phyloP scores from a whole-genome alignment of 208 protist genomes.

The Angomonas ambiguus region DNA sequence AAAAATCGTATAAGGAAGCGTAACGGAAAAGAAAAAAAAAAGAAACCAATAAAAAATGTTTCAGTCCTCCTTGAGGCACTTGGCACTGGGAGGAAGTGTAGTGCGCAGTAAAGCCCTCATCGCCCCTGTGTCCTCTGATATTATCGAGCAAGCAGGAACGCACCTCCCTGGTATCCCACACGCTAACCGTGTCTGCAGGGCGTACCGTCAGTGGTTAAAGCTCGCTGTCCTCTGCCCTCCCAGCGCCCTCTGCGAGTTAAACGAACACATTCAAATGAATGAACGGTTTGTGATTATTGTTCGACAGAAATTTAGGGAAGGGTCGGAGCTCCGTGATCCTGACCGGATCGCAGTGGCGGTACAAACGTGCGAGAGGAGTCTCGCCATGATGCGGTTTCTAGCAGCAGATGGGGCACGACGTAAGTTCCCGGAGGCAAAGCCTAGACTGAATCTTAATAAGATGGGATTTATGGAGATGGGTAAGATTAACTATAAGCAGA shows the following conservation, averaged over 20 bases:
- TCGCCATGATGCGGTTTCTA: conserved; percentile 82
- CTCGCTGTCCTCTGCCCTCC: conserved; percentile 77
- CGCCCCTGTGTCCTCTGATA: conserved; percentile 24
- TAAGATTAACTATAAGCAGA: conserved; percentile 84
- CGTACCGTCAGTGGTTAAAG: conserved; percentile 87
- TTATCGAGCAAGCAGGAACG: conserved; percentile 69
- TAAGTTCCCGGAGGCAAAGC: conserved; percentile 83
- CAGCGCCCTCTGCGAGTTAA: conserved; percentile 72
- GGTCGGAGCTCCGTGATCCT: conserved; percentile 63
- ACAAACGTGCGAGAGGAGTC: conserved; percentile 76
- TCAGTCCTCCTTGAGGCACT: conserved; percentile 7
- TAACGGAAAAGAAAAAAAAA: not conserved
- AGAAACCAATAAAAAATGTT: conserved; percentile 15
- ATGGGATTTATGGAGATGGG: conserved; percentile 87
- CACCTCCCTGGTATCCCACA: conserved; percentile 77
- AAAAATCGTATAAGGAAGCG: not conserved
- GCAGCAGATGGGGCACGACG: conserved; percentile 71
- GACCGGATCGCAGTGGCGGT: conserved; percentile 80
- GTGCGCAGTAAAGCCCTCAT: conserved; percentile 66
- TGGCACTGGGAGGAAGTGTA: conserved; percentile 22
- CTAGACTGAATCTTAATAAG: conserved; percentile 79
- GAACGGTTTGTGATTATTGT: conserved; percentile 86
- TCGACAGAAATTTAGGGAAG: conserved; percentile 83
- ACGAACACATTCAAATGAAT: conserved; percentile 89
- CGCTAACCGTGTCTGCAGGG: conserved; percentile 60